Conservation (phyloP, 1,284 basidiomycete genomes). For the Rhizoctonia solani region DNA sequence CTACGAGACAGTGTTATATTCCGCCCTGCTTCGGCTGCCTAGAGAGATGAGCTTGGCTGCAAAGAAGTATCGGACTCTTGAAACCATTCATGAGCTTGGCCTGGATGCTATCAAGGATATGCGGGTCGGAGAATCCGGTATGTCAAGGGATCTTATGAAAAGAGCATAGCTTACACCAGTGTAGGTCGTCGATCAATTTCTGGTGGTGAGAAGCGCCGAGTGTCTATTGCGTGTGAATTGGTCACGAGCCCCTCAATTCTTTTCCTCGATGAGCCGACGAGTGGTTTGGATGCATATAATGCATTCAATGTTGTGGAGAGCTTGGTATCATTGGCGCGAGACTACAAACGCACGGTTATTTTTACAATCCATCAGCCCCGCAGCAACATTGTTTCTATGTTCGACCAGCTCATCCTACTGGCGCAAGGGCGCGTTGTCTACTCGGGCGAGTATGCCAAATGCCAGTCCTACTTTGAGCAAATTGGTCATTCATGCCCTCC, state of each 20-base stretch:
- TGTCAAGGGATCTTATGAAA: slow-evolving; percentile 40
- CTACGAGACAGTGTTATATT: slow-evolving; percentile 95
- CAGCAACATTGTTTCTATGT: slow-evolving; percentile 93
- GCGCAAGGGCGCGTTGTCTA: slow-evolving; percentile 84
- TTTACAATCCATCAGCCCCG: slow-evolving; percentile 99
- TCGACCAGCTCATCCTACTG: slow-evolving; percentile 88
- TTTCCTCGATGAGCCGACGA: slow-evolving; percentile 96
- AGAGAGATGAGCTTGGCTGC: slow-evolving; percentile 93
- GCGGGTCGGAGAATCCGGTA: slow-evolving; percentile 84
- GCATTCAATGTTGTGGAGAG: slow-evolving; percentile 93
- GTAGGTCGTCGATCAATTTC: slow-evolving; percentile 83
- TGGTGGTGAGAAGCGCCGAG: slow-evolving; percentile 93
- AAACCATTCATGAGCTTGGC: slow-evolving; percentile 95
- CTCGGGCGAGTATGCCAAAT: slow-evolving; percentile 73
- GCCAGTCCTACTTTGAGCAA: slow-evolving; percentile 77
- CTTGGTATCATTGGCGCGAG: slow-evolving; percentile 79
- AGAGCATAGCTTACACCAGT: not conserved
- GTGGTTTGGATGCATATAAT: slow-evolving; percentile 92
- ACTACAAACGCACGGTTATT: slow-evolving; percentile 93
- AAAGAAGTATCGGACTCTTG: slow-evolving; percentile 91
- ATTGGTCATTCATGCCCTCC: slow-evolving; percentile 85
- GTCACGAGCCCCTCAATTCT: slow-evolving; percentile 95
- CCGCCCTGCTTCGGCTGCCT: slow-evolving; percentile 85
- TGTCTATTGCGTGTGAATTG: slow-evolving; percentile 97
- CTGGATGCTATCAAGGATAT: slow-evolving; percentile 90